Percentiles rank a stretch among this genome's conserved stretches.
These are phyloP conservation scores for Stagonosporopsis rhizophila DNA, from an alignment of 2,329 filamentous ascomycete genomes.

Conservation along the genomic window DNA sequence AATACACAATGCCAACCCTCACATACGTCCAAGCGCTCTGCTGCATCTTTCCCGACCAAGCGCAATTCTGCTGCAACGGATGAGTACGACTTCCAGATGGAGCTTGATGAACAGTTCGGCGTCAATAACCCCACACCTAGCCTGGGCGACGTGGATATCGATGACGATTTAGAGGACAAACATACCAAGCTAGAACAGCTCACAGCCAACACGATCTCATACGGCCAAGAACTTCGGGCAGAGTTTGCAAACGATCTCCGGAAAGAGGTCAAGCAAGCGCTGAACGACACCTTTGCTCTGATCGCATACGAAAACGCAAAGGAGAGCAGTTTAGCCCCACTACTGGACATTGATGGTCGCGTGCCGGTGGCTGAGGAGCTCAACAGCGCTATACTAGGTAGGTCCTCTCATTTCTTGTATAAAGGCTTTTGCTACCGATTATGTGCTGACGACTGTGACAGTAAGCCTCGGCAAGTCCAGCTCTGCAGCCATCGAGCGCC, in stretches of 20 bases:
- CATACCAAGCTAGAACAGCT: conserved; percentile 54
- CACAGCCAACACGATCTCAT: conserved; percentile 74
- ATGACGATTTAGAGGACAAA: conserved; percentile 45
- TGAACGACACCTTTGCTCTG: conserved; percentile 86
- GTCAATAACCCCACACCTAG: conserved; percentile 39
- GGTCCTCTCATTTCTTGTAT: conserved; percentile 6
- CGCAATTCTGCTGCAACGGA: conserved; percentile 51
- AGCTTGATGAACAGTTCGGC: conserved; percentile 61
- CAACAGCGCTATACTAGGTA: conserved; percentile 90
- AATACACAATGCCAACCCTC: conserved; percentile 44
- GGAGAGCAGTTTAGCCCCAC: conserved; percentile 75
- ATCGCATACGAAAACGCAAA: conserved; percentile 86
- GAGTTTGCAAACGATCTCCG: conserved; percentile 78
- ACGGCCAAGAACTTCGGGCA: conserved; percentile 77
- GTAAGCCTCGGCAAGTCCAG: conserved; percentile 91
- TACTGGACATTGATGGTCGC: conserved; percentile 78
- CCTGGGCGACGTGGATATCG: conserved; percentile 46
- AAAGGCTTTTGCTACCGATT: not conserved
- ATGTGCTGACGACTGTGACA: conserved; percentile 52
- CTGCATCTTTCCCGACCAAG: conserved; percentile 36
- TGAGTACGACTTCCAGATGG: conserved; percentile 64
- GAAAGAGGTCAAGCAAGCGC: conserved; percentile 72
- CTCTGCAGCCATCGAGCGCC: conserved; percentile 80
- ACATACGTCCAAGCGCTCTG: conserved; percentile 38
- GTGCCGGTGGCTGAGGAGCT: conserved; percentile 87